Evolutionary conservation across 768 basidiomycete species (phyloP).

Genomic region (Lactarius evosmus): DNA sequence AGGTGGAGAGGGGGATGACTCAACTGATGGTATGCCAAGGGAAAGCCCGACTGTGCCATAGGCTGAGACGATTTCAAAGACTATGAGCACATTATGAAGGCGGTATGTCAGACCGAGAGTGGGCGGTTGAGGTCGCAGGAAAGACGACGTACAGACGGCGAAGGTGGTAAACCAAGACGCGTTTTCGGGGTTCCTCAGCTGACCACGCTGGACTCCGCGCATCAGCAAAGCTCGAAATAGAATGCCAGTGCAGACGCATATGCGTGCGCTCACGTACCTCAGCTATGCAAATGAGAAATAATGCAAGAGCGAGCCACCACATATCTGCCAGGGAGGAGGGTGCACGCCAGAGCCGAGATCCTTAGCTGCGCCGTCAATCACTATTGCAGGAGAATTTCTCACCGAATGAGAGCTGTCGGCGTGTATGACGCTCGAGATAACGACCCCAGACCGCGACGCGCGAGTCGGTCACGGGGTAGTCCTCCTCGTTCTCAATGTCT

Average conservation of each 20-base stretch:
- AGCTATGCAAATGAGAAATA: constrained; percentile 51
- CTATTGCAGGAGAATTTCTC: too few species aligned
- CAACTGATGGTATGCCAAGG: constrained; percentile 42
- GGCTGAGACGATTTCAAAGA: constrained; percentile 25
- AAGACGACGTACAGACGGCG: constrained; percentile 33
- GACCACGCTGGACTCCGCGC: constrained; percentile 29
- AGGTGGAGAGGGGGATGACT: too few species aligned
- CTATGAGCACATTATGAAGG: constrained; percentile 33
- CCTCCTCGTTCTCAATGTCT: constrained; percentile 30
- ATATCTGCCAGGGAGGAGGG: constrained; percentile 35
- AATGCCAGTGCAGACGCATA: neutral
- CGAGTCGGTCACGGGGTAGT: constrained; percentile 25
- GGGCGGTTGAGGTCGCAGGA: too few species aligned
- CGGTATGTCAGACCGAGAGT: too few species aligned
- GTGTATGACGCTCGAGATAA: constrained; percentile 41
- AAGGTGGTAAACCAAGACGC: constrained; percentile 43
- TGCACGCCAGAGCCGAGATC: too few species aligned
- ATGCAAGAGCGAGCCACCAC: constrained; percentile 47
- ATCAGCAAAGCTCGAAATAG: neutral
- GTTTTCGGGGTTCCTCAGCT: constrained; percentile 34
- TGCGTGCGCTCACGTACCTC: constrained; percentile 31
- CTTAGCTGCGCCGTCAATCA: too few species aligned
- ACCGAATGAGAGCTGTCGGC: constrained; percentile 53
- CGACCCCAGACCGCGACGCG: constrained; percentile 38
- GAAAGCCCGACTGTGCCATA: constrained; percentile 42